Percentiles rank a stretch among this genome's conserved stretches.
Conservation (phyloP, 768 basidiomycete genomes). For the Phaffia australis region DNA sequence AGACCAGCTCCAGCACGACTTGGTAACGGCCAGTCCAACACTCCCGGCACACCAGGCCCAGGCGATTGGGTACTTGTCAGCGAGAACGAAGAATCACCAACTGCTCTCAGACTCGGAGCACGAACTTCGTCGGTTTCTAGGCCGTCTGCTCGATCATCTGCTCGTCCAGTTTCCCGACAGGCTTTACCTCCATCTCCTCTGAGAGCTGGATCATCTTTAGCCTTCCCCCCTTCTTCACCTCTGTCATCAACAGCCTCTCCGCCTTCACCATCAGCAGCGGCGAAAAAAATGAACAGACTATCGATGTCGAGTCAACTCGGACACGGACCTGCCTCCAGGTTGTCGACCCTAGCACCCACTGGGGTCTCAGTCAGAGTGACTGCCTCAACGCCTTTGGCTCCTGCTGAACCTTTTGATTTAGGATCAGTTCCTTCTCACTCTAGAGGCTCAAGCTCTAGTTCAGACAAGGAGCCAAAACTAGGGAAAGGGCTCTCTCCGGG, state of each 20-base stretch:
- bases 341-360: too few species aligned
- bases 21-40: background rate
- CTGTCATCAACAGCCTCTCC: background rate
- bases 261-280: background rate
- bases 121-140: background rate
- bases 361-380: too few species aligned
- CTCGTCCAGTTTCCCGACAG: background rate
- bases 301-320: too few species aligned
- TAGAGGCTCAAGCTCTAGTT: too few species aligned
- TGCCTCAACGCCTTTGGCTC: too few species aligned
- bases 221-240: background rate
- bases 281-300: too few species aligned
- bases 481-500: background rate
- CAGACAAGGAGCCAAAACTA: too few species aligned
- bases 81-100: constrained; percentile 19
- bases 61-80: constrained; percentile 23
- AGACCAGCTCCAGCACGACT: background rate
- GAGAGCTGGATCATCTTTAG: background rate
- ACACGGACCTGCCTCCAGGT: too few species aligned
- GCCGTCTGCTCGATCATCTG: background rate
- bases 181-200: background rate
- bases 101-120: background rate
- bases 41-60: constrained; percentile 10
- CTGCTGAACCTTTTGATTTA: background rate
- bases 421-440: constrained; percentile 4